Evolutionary conservation across 306 rosid species (phyloP).

Genomic region (Ochetophila trinervis): DNA sequence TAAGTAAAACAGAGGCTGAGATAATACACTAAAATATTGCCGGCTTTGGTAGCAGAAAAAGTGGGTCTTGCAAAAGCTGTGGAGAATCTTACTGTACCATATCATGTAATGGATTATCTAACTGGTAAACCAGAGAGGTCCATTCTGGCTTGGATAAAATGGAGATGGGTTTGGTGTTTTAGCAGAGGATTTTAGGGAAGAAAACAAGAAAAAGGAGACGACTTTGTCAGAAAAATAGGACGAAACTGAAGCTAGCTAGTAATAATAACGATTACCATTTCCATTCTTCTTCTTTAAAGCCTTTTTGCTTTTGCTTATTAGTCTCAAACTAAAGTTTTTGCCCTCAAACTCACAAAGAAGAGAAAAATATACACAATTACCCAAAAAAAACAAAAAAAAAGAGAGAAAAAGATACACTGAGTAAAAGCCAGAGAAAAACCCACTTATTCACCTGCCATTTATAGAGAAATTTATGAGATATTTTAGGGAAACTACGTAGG

Average conservation of each 20-base stretch:
- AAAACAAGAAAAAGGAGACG: not conserved
- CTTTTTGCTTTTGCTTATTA: too few relatives aligned
- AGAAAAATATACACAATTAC: too few relatives aligned
- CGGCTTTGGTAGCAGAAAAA: not conserved
- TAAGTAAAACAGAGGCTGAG: not conserved
- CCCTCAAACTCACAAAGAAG: too few relatives aligned
- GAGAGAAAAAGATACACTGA: too few relatives aligned
- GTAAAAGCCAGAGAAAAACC: too few relatives aligned
- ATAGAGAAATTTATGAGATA: too few relatives aligned
- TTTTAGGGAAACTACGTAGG: too few relatives aligned
- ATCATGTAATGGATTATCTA: conserved; percentile 6
- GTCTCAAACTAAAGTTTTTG: too few relatives aligned
- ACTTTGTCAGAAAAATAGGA: not conserved
- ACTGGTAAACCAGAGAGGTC: not conserved
- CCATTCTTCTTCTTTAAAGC: not conserved
- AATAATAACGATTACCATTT: not conserved
- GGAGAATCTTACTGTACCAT: conserved; percentile 7
- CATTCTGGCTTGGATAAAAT: not conserved
- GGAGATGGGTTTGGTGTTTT: conserved; percentile 21
- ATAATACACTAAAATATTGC: too few relatives aligned
- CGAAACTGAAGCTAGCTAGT: not conserved
- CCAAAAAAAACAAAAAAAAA: too few relatives aligned
- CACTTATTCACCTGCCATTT: too few relatives aligned
- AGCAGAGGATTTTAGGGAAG: conserved; percentile 1
- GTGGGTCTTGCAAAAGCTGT: not conserved